Evolutionary conservation across 805 yeast species (phyloP).

Genomic region (Myxozyma monticola): DNA sequence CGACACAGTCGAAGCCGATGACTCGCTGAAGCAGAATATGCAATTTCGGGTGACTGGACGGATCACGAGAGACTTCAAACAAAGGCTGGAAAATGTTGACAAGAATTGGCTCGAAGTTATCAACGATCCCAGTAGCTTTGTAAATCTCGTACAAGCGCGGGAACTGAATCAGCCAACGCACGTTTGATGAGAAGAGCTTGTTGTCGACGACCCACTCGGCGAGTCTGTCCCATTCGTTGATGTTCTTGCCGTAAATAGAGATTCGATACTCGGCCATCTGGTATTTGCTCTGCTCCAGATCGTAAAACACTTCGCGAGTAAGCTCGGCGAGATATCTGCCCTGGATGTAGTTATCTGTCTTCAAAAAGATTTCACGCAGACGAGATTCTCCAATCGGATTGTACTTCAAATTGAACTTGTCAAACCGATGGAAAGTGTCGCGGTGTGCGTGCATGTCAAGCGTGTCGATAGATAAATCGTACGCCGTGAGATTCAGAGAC

Average conservation of each 20-base stretch:
- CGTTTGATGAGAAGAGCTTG: constrained; percentile 86
- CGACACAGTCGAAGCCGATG: constrained; percentile 97
- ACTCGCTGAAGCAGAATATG: constrained; percentile 88
- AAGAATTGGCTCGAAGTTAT: constrained; percentile 72
- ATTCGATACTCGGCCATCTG: constrained; percentile 97
- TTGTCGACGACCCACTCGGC: constrained; percentile 96
- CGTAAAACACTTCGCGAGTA: constrained; percentile 88
- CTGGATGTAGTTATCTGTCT: constrained; percentile 88
- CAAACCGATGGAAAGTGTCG: constrained; percentile 96
- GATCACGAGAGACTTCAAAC: constrained; percentile 85
- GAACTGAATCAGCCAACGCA: constrained; percentile 94
- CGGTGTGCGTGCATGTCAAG: constrained; percentile 99
- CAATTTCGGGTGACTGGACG: constrained; percentile 85
- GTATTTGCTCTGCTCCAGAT: constrained; percentile 90
- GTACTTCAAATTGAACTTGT: constrained; percentile 93
- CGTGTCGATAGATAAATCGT: constrained; percentile 93
- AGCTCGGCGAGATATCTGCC: constrained; percentile 92
- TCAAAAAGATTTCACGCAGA: constrained; percentile 89
- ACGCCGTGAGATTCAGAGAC: constrained; percentile 86
- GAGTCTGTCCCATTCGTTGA: constrained; percentile 91
- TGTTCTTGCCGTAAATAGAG: constrained; percentile 86
- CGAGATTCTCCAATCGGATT: constrained; percentile 99
- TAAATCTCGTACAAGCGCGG: constrained; percentile 92
- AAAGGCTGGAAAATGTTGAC: constrained; percentile 81
- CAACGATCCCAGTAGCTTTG: constrained; percentile 69